These are phyloP conservation scores for Pterocarpus macrocarpus DNA, from an alignment of 306 rosid species.

Conservation along the genomic window DNA sequence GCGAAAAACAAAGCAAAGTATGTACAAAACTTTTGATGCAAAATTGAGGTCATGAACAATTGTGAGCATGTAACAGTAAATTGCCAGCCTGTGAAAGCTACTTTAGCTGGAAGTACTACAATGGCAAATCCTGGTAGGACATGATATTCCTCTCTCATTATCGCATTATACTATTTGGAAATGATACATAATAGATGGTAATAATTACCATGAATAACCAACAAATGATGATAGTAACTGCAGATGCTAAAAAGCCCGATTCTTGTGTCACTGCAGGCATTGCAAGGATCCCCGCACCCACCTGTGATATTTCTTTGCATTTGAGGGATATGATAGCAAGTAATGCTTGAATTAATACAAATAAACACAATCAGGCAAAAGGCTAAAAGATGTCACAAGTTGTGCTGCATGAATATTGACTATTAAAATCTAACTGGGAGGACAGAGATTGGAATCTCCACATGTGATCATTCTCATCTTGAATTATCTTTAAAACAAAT, in stretches of 20 bases:
- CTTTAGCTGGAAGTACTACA: slow-evolving; percentile 7
- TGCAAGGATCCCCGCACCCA: slow-evolving; percentile 88
- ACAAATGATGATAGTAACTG: slow-evolving; percentile 66
- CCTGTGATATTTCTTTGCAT: slow-evolving; percentile 56
- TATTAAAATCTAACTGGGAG: background rate
- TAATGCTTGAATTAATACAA: slow-evolving; percentile 14
- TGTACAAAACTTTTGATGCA: background rate
- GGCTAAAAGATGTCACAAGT: background rate
- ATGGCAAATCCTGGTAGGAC: background rate
- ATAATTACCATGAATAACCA: slow-evolving; percentile 77
- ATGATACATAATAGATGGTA: slow-evolving; percentile 1
- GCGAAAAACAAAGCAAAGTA: background rate
- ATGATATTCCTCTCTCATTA: background rate
- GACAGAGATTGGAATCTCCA: background rate
- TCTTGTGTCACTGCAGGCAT: slow-evolving; percentile 87
- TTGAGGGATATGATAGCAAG: slow-evolving; percentile 17
- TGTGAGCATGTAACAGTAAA: background rate
- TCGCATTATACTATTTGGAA: slow-evolving; percentile 1
- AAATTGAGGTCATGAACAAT: slow-evolving; percentile 1
- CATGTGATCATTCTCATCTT: slow-evolving; percentile 2
- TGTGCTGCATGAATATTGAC: slow-evolving; percentile 8
- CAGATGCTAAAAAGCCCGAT: slow-evolving; percentile 80
- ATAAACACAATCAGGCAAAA: background rate
- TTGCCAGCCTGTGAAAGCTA: slow-evolving; percentile 22
- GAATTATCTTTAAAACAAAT: slow-evolving; percentile 19